Base-by-base conservation (phyloP, 306 rosid genomes). In the Prunus salicina region DNA sequence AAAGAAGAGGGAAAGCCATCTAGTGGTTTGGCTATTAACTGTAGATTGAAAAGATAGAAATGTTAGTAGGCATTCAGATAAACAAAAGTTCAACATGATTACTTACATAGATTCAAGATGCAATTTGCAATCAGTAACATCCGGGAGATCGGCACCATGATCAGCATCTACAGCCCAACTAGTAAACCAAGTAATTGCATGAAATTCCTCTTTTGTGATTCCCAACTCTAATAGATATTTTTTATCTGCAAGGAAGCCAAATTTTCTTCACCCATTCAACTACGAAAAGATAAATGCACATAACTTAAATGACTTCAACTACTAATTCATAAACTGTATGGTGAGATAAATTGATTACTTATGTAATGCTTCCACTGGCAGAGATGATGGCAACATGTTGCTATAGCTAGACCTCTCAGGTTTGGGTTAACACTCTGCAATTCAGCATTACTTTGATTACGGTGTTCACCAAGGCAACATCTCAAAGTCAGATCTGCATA, bases 311-410 rank as follows among this genome's bases (percentile, higher is more conserved):
- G 41, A 60, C 52, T 30, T 12, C 47, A 49, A 61, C 63, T 25
- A n/a, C 69, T 52, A 52, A 47, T 27, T 22, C 16, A 67, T 32
- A 12, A 45, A 51, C 5, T 10, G 58, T 6, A 46, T 76, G 69
- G 49, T 47, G 53, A 72, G 81, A 79, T 71, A 61, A 70, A 30
- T 46, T 15, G 63, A 55, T 81, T 88, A 95, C 98, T 92, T 79
- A 81, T 82, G 80, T 92, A 95, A 83, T 88, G 93, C 71, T 85
- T 95, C 97, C 96, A 95, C 79, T 92, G 97, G 95, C 97, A 95
- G 82, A 95, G 96, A 86, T 92, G 98, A 86, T 95, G 98, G 62
- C 97, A 95, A 73, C 98, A 95, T 62, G 98, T 88, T 49, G 98
- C 97, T 72, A 90, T 82, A 66, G 98, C 97, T 77, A 95, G 83